A percentile compares a stretch with the other conserved stretches of the same genome.
phyloP scores from a whole-genome alignment of 202 grass and related monocot genomes.

The Zoysia matrella region DNA sequence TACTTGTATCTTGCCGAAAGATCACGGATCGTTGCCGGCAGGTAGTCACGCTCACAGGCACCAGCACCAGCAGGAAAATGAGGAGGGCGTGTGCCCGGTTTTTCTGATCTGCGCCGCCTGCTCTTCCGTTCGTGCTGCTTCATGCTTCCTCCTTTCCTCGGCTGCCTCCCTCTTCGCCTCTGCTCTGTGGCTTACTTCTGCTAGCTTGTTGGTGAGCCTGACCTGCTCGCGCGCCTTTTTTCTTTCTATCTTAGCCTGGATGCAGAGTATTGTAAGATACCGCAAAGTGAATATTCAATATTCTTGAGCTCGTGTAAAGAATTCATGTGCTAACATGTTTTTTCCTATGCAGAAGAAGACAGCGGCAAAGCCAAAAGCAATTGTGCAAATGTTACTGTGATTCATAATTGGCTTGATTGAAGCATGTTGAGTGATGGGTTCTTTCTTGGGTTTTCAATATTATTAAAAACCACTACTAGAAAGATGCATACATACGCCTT shows the following conservation, averaged over 20 bases:
- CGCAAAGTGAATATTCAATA: not conserved
- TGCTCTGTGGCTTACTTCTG: slow-evolving; percentile 60
- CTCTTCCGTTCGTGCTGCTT: slow-evolving; percentile 64
- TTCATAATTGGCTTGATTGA: too few species aligned
- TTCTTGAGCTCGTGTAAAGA: not conserved
- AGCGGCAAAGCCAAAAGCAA: not conserved
- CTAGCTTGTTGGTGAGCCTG: slow-evolving; percentile 56
- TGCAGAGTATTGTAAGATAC: not conserved
- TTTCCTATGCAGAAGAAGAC: not conserved
- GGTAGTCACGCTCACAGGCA: slow-evolving; percentile 31
- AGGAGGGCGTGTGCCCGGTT: slow-evolving; percentile 70
- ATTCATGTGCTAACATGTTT: not conserved
- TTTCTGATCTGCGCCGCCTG: slow-evolving; percentile 66
- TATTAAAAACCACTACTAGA: not conserved
- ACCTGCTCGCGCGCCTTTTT: slow-evolving; percentile 65
- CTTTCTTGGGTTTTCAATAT: not conserved
- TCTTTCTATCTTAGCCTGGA: slow-evolving; percentile 76
- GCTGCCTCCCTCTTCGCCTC: slow-evolving; percentile 69
- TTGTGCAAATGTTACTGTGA: too few species aligned
- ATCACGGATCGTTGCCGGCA: not conserved
- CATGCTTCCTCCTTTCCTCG: slow-evolving; percentile 61
- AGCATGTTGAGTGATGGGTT: not conserved
- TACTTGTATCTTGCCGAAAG: slow-evolving; percentile 1
- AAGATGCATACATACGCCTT: not conserved
- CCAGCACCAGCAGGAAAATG: slow-evolving; percentile 76